These are phyloP conservation scores for Phytophthora sansomeana DNA, from an alignment of 352 stramenopile genomes.

Conservation along the genomic window DNA sequence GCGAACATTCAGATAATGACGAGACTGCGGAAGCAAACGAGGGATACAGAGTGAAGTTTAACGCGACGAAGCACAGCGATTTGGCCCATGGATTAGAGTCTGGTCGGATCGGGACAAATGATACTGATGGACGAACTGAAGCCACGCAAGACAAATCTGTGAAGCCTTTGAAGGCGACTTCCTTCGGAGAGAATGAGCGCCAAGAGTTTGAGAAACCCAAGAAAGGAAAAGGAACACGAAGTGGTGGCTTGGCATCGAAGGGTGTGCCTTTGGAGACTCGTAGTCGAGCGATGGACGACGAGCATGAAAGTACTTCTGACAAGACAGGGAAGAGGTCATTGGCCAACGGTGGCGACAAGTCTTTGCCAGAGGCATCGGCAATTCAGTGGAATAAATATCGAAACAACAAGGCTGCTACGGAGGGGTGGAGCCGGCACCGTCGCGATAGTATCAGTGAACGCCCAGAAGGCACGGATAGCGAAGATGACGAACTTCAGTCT, in stretches of 20 bases:
- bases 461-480: conserved; percentile 14
- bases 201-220: conserved; percentile 8
- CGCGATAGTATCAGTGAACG: conserved; percentile 4
- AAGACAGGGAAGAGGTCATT: background rate
- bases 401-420: background rate
- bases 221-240: conserved; percentile 4
- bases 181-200: conserved; percentile 5
- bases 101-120: background rate
- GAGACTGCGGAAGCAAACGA: conserved; percentile 3
- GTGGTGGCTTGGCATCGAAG: background rate
- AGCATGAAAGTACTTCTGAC: conserved; percentile 1
- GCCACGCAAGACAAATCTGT: background rate
- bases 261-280: background rate
- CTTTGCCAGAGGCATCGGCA: background rate
- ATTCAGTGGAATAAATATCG: background rate
- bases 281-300: background rate
- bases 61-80: background rate
- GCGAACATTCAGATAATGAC: conserved; percentile 8
- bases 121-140: conserved; percentile 7
- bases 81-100: conserved; percentile 10
- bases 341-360: background rate
- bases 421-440: background rate
- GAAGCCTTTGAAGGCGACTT: conserved; percentile 11
- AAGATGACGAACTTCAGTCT: conserved; percentile 6
- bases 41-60: conserved; percentile 13